phyloP scores from a whole-genome alignment of 108 stramenopile genomes.

The Pseudonitzschia pungens region DNA sequence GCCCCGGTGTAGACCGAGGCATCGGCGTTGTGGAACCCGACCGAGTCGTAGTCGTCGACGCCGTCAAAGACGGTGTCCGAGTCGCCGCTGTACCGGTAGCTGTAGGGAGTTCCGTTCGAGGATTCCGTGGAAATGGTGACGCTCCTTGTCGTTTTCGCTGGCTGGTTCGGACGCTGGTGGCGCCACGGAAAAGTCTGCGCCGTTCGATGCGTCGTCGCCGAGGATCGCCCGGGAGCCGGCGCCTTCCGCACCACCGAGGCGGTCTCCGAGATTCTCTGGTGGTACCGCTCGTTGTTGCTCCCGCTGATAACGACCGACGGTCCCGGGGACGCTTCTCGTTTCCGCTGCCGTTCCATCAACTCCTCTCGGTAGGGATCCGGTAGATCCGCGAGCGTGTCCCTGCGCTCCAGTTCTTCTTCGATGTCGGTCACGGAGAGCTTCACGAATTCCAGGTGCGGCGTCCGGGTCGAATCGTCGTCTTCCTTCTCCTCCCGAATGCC shows the following conservation, averaged over 20 bases:
- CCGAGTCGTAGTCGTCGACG: neutral
- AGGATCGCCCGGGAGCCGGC: neutral
- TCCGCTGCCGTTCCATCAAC: neutral
- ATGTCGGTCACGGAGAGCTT: conserved; percentile 3
- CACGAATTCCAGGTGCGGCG: neutral
- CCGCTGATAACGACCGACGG: neutral
- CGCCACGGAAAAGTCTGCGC: too few relatives aligned
- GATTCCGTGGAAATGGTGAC: too few relatives aligned
- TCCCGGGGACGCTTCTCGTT: neutral
- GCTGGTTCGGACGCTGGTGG: too few relatives aligned
- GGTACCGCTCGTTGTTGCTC: neutral
- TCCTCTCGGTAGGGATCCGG: neutral
- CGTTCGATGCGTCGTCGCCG: too few relatives aligned
- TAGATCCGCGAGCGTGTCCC: neutral
- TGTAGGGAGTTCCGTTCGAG: too few relatives aligned
- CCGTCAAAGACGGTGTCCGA: neutral
- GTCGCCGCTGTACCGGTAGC: neutral
- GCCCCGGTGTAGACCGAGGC: too few relatives aligned
- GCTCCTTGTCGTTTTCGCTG: too few relatives aligned
- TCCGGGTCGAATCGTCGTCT: neutral
- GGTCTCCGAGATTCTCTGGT: neutral
- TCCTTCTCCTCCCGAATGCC: neutral
- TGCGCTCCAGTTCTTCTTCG: neutral
- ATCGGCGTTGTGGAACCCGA: neutral
- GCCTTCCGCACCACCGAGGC: neutral